phyloP scores from a whole-genome alignment of 768 basidiomycete species.

The Boletus reticuloceps region DNA sequence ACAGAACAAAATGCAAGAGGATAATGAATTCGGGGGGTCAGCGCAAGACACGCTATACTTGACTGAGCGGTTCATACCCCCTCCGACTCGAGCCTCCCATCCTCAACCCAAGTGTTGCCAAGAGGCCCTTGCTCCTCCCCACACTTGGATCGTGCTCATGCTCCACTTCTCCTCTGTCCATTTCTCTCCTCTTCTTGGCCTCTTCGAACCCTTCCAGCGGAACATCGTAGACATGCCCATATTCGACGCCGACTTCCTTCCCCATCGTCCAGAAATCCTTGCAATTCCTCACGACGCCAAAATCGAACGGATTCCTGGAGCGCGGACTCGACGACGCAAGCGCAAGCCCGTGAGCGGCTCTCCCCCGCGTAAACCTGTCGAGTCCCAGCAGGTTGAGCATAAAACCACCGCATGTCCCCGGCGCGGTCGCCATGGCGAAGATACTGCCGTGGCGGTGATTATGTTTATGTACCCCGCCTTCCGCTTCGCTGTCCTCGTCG shows the following conservation, averaged over 20 bases:
- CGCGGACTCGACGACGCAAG: conserved; percentile 52
- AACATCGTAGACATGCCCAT: conserved; percentile 86
- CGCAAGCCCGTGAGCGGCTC: conserved; percentile 83
- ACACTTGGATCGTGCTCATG: conserved; percentile 49
- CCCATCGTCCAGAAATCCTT: conserved; percentile 94
- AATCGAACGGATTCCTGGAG: conserved; percentile 89
- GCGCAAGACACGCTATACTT: conserved; percentile 18
- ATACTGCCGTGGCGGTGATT: conserved; percentile 42
- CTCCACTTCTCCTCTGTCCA: conserved; percentile 40
- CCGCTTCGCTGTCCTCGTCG: conserved; percentile 41
- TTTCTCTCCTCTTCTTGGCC: conserved; percentile 58
- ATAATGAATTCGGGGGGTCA: too few relatives aligned
- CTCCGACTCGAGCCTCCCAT: conserved; percentile 37
- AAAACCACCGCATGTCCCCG: conserved; percentile 49
- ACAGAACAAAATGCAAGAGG: not conserved
- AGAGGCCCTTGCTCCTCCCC: conserved; percentile 37
- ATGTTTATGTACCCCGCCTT: conserved; percentile 39
- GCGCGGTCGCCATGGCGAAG: conserved; percentile 33
- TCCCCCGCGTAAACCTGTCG: conserved; percentile 91
- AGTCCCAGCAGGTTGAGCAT: conserved; percentile 89
- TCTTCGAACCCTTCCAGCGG: conserved; percentile 82
- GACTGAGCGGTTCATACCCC: conserved; percentile 34
- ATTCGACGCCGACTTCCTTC: conserved; percentile 84
- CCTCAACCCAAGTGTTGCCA: conserved; percentile 33
- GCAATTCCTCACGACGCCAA: conserved; percentile 76